Percentiles rank a stretch among this genome's conserved stretches.
Conservation (phyloP, 2,329 filamentous ascomycete genomes). For the Penicillium paneum region DNA sequence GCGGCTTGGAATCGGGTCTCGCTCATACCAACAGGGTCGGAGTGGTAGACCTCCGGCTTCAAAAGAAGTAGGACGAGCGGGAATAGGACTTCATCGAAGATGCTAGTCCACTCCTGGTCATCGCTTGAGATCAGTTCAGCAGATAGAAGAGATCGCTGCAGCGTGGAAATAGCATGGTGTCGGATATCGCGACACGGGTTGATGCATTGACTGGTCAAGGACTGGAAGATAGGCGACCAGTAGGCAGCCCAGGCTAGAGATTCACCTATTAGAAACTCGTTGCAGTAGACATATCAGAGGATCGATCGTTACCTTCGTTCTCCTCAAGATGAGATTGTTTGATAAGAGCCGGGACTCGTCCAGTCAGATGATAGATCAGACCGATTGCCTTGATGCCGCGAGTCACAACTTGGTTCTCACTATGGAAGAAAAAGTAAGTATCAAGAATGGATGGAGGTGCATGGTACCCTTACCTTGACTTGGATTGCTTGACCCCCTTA, state of each 20-base stretch:
- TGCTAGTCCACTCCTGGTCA: slow-evolving; percentile 88
- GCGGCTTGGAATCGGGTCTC: slow-evolving; percentile 91
- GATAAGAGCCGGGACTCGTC: slow-evolving; percentile 80
- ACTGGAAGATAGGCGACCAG: slow-evolving; percentile 92
- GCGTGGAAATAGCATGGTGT: slow-evolving; percentile 77
- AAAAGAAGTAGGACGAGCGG: slow-evolving; percentile 81
- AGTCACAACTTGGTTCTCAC: slow-evolving; percentile 68
- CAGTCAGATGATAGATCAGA: slow-evolving; percentile 77
- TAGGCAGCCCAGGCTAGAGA: slow-evolving; percentile 86
- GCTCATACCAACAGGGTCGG: slow-evolving; percentile 88
- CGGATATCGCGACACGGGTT: slow-evolving; percentile 93
- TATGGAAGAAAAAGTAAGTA: slow-evolving; percentile 31
- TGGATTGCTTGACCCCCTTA: slow-evolving; percentile 53
- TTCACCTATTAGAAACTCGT: slow-evolving; percentile 8
- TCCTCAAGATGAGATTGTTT: slow-evolving; percentile 88
- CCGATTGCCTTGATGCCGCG: slow-evolving; percentile 78
- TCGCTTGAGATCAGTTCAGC: slow-evolving; percentile 78
- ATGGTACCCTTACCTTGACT: slow-evolving; percentile 52
- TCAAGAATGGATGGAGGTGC: not conserved
- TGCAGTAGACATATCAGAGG: not conserved
- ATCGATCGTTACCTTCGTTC: slow-evolving; percentile 62
- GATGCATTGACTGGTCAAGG: slow-evolving; percentile 82
- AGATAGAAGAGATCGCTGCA: slow-evolving; percentile 82
- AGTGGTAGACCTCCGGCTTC: slow-evolving; percentile 91
- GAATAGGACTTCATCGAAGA: slow-evolving; percentile 91